Percentiles rank a stretch among this genome's conserved stretches.
Evolutionary conservation across 1,139 yeast species (phyloP).

Genomic region (Eremothecium sinecaudum): DNA sequence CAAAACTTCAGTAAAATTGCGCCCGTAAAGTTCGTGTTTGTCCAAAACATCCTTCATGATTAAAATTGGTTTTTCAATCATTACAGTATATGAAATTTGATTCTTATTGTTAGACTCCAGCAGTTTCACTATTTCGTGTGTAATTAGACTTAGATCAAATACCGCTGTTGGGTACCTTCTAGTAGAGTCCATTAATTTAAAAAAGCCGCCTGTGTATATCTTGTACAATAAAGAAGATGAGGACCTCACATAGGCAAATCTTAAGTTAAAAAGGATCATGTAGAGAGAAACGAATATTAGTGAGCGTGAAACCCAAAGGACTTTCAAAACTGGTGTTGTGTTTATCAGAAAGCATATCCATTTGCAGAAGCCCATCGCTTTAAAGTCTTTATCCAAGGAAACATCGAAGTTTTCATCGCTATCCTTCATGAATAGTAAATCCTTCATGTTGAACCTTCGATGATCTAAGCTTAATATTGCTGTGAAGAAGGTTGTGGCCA

Average conservation of each 20-base stretch:
- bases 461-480: slow-evolving; percentile 61
- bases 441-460: slow-evolving; percentile 52
- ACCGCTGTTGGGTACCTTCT: slow-evolving; percentile 9
- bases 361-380: slow-evolving; percentile 1
- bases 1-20: slow-evolving; percentile 3
- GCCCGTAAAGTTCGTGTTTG: neutral
- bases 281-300: slow-evolving; percentile 8
- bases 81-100: slow-evolving; percentile 8
- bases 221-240: slow-evolving; percentile 16
- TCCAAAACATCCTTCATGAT: slow-evolving; percentile 13
- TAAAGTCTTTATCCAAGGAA: slow-evolving; percentile 10
- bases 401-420: slow-evolving; percentile 11
- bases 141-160: slow-evolving; percentile 12
- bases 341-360: slow-evolving; percentile 1
- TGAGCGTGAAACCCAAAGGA: slow-evolving; percentile 6
- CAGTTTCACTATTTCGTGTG: slow-evolving; percentile 7
- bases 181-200: slow-evolving; percentile 6
- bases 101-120: neutral
- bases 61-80: slow-evolving; percentile 25
- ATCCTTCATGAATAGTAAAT: slow-evolving; percentile 32
- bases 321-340: slow-evolving; percentile 6
- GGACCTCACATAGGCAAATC: slow-evolving; percentile 13
- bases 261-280: slow-evolving; percentile 11
- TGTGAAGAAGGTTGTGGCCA: slow-evolving; percentile 55
- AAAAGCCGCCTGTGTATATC: slow-evolving; percentile 9